Evolutionary conservation across 2,329 filamentous ascomycete species (phyloP).

Genomic region (Paracoccidioides lutzii): DNA sequence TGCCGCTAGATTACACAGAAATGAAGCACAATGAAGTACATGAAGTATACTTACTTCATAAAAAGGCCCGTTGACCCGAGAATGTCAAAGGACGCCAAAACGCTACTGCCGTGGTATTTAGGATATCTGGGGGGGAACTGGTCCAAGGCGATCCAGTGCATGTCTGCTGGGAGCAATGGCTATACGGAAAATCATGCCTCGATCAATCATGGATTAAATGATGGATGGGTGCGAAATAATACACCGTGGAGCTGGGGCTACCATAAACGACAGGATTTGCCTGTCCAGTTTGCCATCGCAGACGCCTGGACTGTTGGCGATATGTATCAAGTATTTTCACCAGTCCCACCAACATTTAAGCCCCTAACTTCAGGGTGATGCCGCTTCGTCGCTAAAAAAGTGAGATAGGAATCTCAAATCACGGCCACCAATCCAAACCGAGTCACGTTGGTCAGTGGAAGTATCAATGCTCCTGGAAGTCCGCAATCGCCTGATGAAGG

Average conservation of each 20-base stretch:
- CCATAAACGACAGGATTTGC: constrained; percentile 40
- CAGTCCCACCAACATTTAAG: not conserved
- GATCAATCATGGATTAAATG: constrained; percentile 39
- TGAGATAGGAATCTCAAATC: constrained; percentile 34
- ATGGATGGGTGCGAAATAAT: constrained; percentile 43
- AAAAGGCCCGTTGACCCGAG: constrained; percentile 25
- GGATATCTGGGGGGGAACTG: constrained; percentile 42
- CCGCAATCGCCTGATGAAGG: constrained; percentile 33
- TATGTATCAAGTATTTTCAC: constrained; percentile 39
- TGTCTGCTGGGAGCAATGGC: constrained; percentile 39
- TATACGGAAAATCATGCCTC: constrained; percentile 42
- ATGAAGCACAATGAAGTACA: not conserved
- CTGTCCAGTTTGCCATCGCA: constrained; percentile 42
- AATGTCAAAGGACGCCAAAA: constrained; percentile 31
- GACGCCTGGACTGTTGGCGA: constrained; percentile 44
- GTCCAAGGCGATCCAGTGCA: constrained; percentile 42
- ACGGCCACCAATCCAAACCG: constrained; percentile 43
- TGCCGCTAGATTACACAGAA: not conserved
- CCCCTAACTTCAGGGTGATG: not conserved
- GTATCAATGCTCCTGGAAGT: constrained; percentile 39
- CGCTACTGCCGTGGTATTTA: constrained; percentile 42
- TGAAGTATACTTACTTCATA: not conserved
- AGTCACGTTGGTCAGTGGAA: constrained; percentile 39
- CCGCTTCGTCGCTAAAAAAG: not conserved
- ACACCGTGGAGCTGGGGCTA: constrained; percentile 43